Evolutionary conservation across 2,329 filamentous ascomycete species (phyloP), one percentile per base, ranked within the genome.

Genomic region (Cladosporium sphaerospermum): DNA sequence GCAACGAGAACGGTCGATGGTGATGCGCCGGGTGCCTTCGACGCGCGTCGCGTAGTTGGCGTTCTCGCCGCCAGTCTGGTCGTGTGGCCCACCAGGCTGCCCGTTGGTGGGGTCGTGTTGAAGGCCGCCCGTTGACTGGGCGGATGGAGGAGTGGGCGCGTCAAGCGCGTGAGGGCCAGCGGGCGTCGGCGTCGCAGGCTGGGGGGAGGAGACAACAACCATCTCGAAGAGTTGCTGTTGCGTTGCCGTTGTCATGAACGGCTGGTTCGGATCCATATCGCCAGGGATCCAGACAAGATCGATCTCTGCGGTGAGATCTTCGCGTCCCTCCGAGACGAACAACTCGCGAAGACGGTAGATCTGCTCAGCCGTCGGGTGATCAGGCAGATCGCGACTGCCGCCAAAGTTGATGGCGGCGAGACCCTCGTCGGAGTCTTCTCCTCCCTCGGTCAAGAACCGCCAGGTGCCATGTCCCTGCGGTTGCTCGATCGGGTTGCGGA

Each of bases 1-100:
- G 48, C 18, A 40, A 11, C 48, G 48, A 28, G 48, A 51, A 32
- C 48, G 48, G 32, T 51, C 48, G 16, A 51, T n/a, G n/a, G 48
- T 51, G 32, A 37, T 43, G 10, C 10, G 28, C 3, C 32, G 14
- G 31, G 39, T 40, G n/a, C 28, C n/a, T 37, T 13, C 16, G 10
- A n/a, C 31, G 9, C 8, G 13, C 18, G 48, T 51, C 14, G 34
- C 31, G 39, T 51, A 51, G 1, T 28, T 37, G 9, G 40, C 48
- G 13, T 14, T 39, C 14, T 13, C 9, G 19, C 32, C 32, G 7
- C 48, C 48, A 2, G 48, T 51, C 40, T 51, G 48, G 28, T 51
- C 48, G 9, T 51, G 32, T 18, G 16, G n/a, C 5, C 32, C 33
- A 19, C 48, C 48, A 4, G 10, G 40, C 6, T 9, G 6, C 1